Conservation (phyloP, 192 early-diverging fungal species). For the Rhizoclosmatium globosum region DNA sequence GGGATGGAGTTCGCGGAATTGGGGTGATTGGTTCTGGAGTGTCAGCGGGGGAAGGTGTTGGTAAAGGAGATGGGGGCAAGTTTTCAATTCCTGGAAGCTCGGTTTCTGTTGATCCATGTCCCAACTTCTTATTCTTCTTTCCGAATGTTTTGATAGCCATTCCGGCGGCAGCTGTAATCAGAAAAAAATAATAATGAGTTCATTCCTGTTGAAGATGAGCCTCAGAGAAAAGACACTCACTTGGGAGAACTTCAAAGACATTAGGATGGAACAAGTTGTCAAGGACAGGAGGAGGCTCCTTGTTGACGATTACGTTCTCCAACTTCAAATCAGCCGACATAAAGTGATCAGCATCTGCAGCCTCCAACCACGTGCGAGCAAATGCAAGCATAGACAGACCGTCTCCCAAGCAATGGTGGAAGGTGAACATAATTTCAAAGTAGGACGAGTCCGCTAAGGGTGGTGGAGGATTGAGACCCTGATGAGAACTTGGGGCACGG, state of each 20-base stretch:
- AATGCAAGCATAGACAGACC: constrained; percentile 57
- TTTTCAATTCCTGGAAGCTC: not conserved
- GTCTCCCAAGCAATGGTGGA: constrained; percentile 62
- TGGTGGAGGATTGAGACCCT: constrained; percentile 8
- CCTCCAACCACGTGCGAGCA: constrained; percentile 44
- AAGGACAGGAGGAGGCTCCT: constrained; percentile 47
- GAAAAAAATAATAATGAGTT: not conserved
- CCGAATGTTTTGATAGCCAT: constrained; percentile 38
- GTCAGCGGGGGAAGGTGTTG: constrained; percentile 12
- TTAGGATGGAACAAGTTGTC: constrained; percentile 57
- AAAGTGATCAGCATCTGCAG: constrained; percentile 36
- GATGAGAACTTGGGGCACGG: not conserved
- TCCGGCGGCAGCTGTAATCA: constrained; percentile 26
- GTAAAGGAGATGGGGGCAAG: not conserved
- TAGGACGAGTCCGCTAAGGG: constrained; percentile 11
- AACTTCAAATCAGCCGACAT: constrained; percentile 44
- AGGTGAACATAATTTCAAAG: constrained; percentile 58
- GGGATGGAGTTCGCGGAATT: constrained; percentile 11
- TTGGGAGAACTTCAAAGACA: constrained; percentile 52
- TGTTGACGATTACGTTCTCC: constrained; percentile 32
- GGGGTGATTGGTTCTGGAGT: constrained; percentile 1
- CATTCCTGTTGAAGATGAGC: not conserved
- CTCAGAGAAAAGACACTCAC: constrained; percentile 33
- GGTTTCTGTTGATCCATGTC: not conserved
- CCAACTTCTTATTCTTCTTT: constrained; percentile 23